Evolutionary conservation across 2,329 filamentous ascomycete genomes (phyloP), one percentile per base, ranked within the genome.

Genomic region (Arthroderma uncinatum): DNA sequence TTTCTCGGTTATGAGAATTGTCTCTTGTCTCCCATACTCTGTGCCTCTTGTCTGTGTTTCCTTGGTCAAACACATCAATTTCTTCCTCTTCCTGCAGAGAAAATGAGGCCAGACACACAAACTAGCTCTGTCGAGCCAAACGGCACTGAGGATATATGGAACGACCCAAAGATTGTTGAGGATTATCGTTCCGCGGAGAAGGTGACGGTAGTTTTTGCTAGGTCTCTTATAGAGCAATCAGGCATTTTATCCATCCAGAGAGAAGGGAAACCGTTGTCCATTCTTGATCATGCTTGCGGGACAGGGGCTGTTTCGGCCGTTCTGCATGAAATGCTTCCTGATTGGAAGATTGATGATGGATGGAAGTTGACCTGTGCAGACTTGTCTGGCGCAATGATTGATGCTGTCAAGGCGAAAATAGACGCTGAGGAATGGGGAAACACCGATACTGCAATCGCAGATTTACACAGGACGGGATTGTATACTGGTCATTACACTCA

Each of bases 101-200:
- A 9, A 12, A 48, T 48, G 44, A 28, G 6, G 9, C n/a, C 39
- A 5, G 21, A 23, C 21, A 14, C 16, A 7, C 30, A 14, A 19
- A 16, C 14, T 23, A 8, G 23, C 28, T 16, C 30, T 25, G 16
- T 21, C n/a, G 48, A 10, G 19, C 16, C 37, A 36, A 23, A 57
- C 3, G 14, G 34, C 10, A n/a, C 19, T 14, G 39, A 54, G 12
- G 47, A 19, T 33, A 57, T 57, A 54, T 57, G 56, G 56, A 57
- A 54, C n/a, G 56, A 57, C 30, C 56, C 56, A 47, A 48, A 54
- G 30, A 34, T 54, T 5, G 56, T 57, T 33, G 50, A 47, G 25
- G 56, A 54, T 28, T 57, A 57, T 47, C 56, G 56, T 25, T 54
- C 50, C 36, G 37, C 56, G 56, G 56, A 57, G 28, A 57, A 54